phyloP scores from a whole-genome alignment of 2,329 filamentous ascomycete genomes.

The Fusarium duplospermum region DNA sequence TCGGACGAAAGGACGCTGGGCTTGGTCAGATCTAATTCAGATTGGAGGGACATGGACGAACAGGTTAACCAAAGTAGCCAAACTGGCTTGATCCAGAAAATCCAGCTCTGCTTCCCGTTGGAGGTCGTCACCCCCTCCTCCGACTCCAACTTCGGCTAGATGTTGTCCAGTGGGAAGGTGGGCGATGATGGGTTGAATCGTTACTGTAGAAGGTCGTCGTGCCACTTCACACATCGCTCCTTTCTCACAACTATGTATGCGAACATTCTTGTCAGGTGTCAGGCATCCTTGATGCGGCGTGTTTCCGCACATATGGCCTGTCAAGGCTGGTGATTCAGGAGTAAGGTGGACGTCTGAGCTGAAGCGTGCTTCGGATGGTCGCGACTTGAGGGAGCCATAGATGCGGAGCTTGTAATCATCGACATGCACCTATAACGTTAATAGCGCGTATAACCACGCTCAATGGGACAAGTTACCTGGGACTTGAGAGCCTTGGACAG shows the following conservation, averaged over 20 bases:
- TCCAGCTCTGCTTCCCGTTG: conserved; percentile 76
- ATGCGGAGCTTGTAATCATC: conserved; percentile 82
- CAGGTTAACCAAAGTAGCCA: conserved; percentile 61
- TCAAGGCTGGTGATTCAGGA: conserved; percentile 74
- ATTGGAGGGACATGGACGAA: conserved; percentile 40
- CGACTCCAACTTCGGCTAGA: conserved; percentile 76
- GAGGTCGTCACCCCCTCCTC: conserved; percentile 82
- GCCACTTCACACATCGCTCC: conserved; percentile 69
- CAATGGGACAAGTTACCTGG: conserved; percentile 56
- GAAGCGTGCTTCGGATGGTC: conserved; percentile 54
- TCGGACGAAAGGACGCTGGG: conserved; percentile 34
- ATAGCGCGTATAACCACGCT: neutral
- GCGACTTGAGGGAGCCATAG: conserved; percentile 72
- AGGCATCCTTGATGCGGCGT: conserved; percentile 76
- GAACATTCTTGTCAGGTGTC: conserved; percentile 69
- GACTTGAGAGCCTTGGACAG: conserved; percentile 77
- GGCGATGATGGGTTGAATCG: conserved; percentile 82
- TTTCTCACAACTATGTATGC: conserved; percentile 88
- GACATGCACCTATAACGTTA: conserved; percentile 74
- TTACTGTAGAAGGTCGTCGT: conserved; percentile 68
- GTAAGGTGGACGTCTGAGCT: conserved; percentile 57
- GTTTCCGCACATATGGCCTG: conserved; percentile 82
- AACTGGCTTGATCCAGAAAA: conserved; percentile 62
- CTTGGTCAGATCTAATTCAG: neutral
- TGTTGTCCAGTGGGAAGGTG: conserved; percentile 70